Base-by-base conservation (phyloP, 2,329 filamentous ascomycete species). In the Fusarium mexicanum region DNA sequence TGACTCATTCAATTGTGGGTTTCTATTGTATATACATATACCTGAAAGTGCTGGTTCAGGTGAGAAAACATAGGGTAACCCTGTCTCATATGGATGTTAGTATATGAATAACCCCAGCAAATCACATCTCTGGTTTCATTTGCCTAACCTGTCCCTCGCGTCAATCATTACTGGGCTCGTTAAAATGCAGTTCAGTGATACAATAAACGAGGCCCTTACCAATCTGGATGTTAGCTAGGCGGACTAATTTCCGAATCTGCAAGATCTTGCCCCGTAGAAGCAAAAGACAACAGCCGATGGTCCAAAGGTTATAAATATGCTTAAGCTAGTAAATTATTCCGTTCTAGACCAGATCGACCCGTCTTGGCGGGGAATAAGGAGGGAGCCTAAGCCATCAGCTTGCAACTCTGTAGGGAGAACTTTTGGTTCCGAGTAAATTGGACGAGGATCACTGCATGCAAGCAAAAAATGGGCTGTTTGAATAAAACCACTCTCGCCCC, bases 261-360 rank as follows among this genome's bases (percentile, higher is more conserved):
- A 69, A 40, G 48, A 69, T 69, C 38, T 35, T 3, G 20, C 31
- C 41, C 53, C 51, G 40, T 35, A 31, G 11, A 31, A 44, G 46
- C 44, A 37, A 46, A 24, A 41, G 35, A 29, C 37, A 48, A 48
- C 43, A 64, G 54, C 53, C 41, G 61, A 61, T 31, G n/a, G 16
- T 4, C 29, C 31, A 58, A 31, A 40, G 37, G 43, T 55, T 57
- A 69, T 69, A 69, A 69, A 57, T 48, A 63, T 44, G 38, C 50
- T 61, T n/a, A 46, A 69, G 64, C 57, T 51, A 46, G 64, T 64
- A 54, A 55, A 54, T 44, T 43, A 37, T 26, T 16, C 29, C 43
- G 57, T 69, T 69, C 66, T 69, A 69, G 66, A 64, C 66, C 64
- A 41, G 66, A 69, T 69, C 66, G 64, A 69, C 38, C 64, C 50